Base-by-base conservation (phyloP, 768 basidiomycete genomes). In the Lactifluus piperatus region DNA sequence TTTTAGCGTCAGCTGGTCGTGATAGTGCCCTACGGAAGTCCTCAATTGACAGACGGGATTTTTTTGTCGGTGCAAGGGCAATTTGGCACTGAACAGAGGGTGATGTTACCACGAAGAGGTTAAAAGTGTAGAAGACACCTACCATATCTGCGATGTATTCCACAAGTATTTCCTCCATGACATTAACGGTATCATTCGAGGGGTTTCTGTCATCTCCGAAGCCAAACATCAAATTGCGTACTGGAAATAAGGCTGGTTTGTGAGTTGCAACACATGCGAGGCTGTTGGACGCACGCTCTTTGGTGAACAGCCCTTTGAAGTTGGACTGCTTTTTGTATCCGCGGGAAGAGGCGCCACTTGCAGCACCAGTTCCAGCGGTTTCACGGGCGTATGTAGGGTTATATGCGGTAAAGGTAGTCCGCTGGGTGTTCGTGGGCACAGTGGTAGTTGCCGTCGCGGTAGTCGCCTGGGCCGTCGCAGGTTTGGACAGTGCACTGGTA, bases 161-260 rank as follows among this genome's bases (percentile, higher is more conserved):
- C 44, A 93, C 81, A 51, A 95, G 74, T 54, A 95, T 92, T 68
- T 95, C 92, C 69, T 95, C 92, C 90, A 95, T 89, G 39, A 94
- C 88, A 63, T 83, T 86, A 27, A 94, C 88, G 0, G 89, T 88
- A 66, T 97, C 93, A 39, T 81, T 86, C 3, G 91, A 86, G 0
- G 92, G 90, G 64, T 91, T 88, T 16, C 87, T 79, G 68, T 92
- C 91, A 69, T 97, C 93, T 11, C 93, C 93, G 71, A 95, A 97
- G 29, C 90, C 92, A 68, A 92, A 94, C 91, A 93, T 92, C 51
- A 94, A 74, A 61, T 79, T 88, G 65, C 85, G 83, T 58, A 94
- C 91, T 91, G 34, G 65, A 53, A 56, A 57, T 47, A 39, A 43
- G 18, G 51, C 51, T 20, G 24, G 20, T 30, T 52, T 54, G 22